Evolutionary conservation across 495 filamentous ascomycete genomes (phyloP).

Genomic region (Thermothielavioides terrestris): DNA sequence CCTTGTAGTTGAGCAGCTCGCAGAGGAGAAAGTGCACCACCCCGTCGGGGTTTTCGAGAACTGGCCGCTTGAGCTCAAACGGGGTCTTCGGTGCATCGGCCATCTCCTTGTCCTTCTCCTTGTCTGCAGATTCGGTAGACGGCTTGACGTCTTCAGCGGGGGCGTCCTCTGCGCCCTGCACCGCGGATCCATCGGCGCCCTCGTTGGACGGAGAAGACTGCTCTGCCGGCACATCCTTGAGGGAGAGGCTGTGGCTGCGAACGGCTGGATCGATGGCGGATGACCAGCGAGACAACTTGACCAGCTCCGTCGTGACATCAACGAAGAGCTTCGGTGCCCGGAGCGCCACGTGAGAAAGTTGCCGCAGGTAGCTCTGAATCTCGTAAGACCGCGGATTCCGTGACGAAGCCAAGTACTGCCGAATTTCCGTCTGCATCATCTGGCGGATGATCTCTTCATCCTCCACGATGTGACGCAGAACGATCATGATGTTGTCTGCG

Average conservation of each 20-base stretch:
- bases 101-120: constrained; percentile 48
- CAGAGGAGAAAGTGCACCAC: constrained; percentile 95
- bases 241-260: constrained; percentile 30
- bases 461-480: constrained; percentile 88
- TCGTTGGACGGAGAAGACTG: constrained; percentile 28
- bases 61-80: constrained; percentile 66
- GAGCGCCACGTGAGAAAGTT: constrained; percentile 72
- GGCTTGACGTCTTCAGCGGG: constrained; percentile 46
- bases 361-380: constrained; percentile 60
- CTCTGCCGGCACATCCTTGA: constrained; percentile 28
- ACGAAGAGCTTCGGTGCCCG: constrained; percentile 83
- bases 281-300: constrained; percentile 60
- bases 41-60: constrained; percentile 88
- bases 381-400: constrained; percentile 57
- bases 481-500: constrained; percentile 59
- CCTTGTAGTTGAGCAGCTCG: constrained; percentile 83
- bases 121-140: constrained; percentile 43
- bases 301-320: constrained; percentile 77
- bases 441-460: constrained; percentile 85
- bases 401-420: constrained; percentile 52
- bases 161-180: constrained; percentile 49
- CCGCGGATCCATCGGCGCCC: constrained; percentile 31
- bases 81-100: constrained; percentile 51
- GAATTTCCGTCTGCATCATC: constrained; percentile 88
- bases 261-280: neutral